Percentiles rank a stretch among this genome's conserved stretches.
These are phyloP conservation scores for Penicillium fimorum DNA, from an alignment of 495 filamentous ascomycete species.

Conservation along the genomic window DNA sequence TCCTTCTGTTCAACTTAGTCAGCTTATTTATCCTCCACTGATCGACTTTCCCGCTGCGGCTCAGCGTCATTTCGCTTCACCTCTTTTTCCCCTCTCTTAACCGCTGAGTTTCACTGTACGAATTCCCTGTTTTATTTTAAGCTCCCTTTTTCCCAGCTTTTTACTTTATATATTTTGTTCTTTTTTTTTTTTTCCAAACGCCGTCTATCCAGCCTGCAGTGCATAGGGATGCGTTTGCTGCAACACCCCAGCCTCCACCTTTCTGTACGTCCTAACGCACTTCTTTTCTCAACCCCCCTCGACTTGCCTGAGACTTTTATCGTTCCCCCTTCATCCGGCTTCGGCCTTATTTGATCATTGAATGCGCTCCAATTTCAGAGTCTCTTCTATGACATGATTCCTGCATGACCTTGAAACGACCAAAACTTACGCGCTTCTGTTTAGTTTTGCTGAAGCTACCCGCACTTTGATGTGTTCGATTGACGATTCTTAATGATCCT, in stretches of 20 bases:
- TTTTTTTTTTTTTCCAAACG: conserved; percentile 29
- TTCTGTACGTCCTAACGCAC: conserved; percentile 29
- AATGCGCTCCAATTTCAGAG: conserved; percentile 13
- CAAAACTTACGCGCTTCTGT: conserved; percentile 12
- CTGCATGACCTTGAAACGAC: conserved; percentile 25
- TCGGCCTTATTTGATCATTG: conserved; percentile 11
- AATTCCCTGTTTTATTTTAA: conserved; percentile 11
- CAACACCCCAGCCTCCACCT: conserved; percentile 28
- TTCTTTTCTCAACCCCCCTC: conserved; percentile 13
- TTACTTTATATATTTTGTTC: conserved; percentile 34
- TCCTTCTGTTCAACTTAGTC: conserved; percentile 25
- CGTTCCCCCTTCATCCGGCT: conserved; percentile 14
- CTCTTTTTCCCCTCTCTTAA: conserved; percentile 12
- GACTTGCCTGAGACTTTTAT: conserved; percentile 20
- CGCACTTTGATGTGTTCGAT: conserved; percentile 33
- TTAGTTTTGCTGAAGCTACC: conserved; percentile 15
- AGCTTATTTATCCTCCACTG: conserved; percentile 21
- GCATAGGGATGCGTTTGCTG: conserved; percentile 36
- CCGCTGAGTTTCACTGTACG: conserved; percentile 6
- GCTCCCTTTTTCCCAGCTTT: conserved; percentile 10
- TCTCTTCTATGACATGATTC: conserved; percentile 9
- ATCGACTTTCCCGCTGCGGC: conserved; percentile 28
- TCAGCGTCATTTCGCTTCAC: conserved; percentile 24
- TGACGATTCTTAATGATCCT: conserved; percentile 61
- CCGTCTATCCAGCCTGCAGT: conserved; percentile 16